A percentile compares a stretch with the other conserved stretches of the same genome.
These are phyloP conservation scores for Picochlorum sp. DNA, from an alignment of 139 green algal species.

Conservation along the genomic window DNA sequence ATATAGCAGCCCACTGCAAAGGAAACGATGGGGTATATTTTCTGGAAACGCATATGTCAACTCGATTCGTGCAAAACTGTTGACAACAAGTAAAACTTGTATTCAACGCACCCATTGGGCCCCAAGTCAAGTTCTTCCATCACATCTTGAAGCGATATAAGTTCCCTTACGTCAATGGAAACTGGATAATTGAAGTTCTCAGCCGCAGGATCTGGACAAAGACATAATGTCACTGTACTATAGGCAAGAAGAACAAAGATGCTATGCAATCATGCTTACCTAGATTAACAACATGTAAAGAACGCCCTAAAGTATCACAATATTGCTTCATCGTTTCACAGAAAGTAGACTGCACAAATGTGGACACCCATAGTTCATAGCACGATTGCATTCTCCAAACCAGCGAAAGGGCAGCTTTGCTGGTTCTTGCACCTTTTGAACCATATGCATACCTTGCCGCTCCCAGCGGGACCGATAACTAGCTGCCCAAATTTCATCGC, in stretches of 20 bases:
- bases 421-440: too few relatives aligned
- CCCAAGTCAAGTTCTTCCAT: constrained; percentile 92
- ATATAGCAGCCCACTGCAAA: constrained; percentile 78
- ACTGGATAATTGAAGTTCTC: constrained; percentile 89
- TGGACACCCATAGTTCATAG: neutral
- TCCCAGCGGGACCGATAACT: constrained; percentile 91
- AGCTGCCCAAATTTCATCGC: constrained; percentile 61
- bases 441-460: constrained; percentile 66
- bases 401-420: neutral
- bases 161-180: constrained; percentile 74
- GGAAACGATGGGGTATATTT: neutral
- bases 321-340: constrained; percentile 82
- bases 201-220: constrained; percentile 76
- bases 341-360: constrained; percentile 84
- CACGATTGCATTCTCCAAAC: neutral
- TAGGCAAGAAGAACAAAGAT: neutral
- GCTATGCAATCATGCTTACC: constrained; percentile 31
- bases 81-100: constrained; percentile 19
- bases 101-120: constrained; percentile 79
- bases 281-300: constrained; percentile 87
- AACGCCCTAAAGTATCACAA: constrained; percentile 70
- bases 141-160: constrained; percentile 87
- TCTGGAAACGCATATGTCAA: neutral
- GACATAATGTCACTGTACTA: neutral
- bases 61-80: neutral